Conservation (phyloP, 2,329 filamentous ascomycete genomes). For the Cladorrhinum sp. region DNA sequence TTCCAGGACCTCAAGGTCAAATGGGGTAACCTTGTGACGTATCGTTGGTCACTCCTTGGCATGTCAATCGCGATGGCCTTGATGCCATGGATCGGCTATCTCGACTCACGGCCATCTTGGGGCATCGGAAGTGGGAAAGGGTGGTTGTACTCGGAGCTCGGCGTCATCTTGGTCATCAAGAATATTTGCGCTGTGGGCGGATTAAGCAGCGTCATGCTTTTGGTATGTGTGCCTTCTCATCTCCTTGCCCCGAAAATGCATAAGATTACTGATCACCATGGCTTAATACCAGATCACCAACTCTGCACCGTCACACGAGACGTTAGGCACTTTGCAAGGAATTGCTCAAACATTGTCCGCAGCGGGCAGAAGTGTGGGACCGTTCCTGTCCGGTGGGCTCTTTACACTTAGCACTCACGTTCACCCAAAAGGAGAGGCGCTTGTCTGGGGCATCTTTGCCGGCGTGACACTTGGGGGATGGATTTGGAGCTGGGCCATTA, state of each 20-base stretch:
- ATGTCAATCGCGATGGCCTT: slow-evolving; percentile 79
- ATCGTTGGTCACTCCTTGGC: slow-evolving; percentile 72
- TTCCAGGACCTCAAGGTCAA: slow-evolving; percentile 76
- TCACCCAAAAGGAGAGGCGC: slow-evolving; percentile 73
- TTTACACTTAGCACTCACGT: slow-evolving; percentile 77
- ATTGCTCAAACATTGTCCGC: slow-evolving; percentile 92
- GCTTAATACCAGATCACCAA: slow-evolving; percentile 72
- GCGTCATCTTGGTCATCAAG: slow-evolving; percentile 76
- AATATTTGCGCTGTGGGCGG: slow-evolving; percentile 88
- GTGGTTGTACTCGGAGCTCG: slow-evolving; percentile 80
- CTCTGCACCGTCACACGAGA: slow-evolving; percentile 79
- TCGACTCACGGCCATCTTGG: slow-evolving; percentile 54
- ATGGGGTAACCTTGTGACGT: slow-evolving; percentile 82
- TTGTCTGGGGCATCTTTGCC: slow-evolving; percentile 86
- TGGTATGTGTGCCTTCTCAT: slow-evolving; percentile 55
- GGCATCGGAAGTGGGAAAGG: slow-evolving; percentile 60
- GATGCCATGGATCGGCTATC: slow-evolving; percentile 88
- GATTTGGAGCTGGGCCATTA: slow-evolving; percentile 73
- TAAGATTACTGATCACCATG: not conserved
- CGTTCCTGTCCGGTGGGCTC: slow-evolving; percentile 81
- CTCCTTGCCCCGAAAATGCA: not conserved
- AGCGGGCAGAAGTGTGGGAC: slow-evolving; percentile 81
- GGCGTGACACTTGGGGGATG: slow-evolving; percentile 80
- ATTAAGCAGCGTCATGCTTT: slow-evolving; percentile 79
- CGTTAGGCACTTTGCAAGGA: slow-evolving; percentile 86